Evolutionary conservation across 2,329 filamentous ascomycete species (phyloP).

Genomic region (Shiraia sp.): DNA sequence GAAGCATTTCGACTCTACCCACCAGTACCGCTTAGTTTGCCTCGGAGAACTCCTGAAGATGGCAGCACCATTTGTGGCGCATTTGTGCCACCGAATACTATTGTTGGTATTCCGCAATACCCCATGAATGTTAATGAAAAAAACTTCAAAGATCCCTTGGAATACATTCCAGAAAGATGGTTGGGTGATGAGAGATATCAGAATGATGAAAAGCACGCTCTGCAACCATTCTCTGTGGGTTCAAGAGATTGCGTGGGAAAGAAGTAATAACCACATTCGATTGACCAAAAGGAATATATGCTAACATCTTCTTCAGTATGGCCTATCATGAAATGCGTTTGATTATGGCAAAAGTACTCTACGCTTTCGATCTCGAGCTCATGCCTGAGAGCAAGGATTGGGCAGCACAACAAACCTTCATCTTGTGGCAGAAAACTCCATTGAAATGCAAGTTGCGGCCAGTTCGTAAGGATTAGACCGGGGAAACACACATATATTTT

Average conservation of each 20-base stretch:
- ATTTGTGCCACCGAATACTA: constrained; percentile 37
- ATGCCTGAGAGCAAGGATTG: constrained; percentile 35
- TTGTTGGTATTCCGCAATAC: constrained; percentile 20
- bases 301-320: constrained; percentile 26
- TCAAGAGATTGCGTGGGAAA: constrained; percentile 45
- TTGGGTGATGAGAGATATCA: constrained; percentile 27
- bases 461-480: not conserved
- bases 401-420: constrained; percentile 38
- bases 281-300: not conserved
- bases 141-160: constrained; percentile 42
- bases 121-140: constrained; percentile 18
- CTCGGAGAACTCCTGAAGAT: constrained; percentile 38
- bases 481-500: not conserved
- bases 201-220: constrained; percentile 35
- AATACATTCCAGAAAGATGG: constrained; percentile 51
- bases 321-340: constrained; percentile 49
- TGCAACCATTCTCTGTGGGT: constrained; percentile 52
- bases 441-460: constrained; percentile 37
- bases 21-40: constrained; percentile 42
- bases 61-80: constrained; percentile 44
- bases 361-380: constrained; percentile 46
- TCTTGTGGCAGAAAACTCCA: constrained; percentile 45
- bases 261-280: constrained; percentile 29
- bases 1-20: constrained; percentile 50
- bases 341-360: constrained; percentile 44